Base-by-base conservation (phyloP, 495 filamentous ascomycete species). In the Lophiostoma macrostomum region DNA sequence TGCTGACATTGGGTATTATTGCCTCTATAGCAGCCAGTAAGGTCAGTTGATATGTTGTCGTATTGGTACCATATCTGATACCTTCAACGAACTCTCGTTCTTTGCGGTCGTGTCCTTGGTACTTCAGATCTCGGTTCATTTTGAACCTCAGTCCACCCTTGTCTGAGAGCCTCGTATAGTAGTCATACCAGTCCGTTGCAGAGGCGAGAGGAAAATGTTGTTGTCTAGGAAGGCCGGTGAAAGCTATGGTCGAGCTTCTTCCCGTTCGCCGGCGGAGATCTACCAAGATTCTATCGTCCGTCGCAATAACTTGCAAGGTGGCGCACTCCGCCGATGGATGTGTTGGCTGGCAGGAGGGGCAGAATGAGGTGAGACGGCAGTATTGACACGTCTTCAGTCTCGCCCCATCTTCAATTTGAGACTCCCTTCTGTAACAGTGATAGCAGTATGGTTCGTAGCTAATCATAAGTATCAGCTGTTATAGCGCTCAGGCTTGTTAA, bases 321-420 rank as follows among this genome's bases (percentile, higher is more conserved):
- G 41, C 41, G 24, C 41, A 44, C 41, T 44, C 41, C 41, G 41
- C 24, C 31, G 41, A 44, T 44, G 41, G 41, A 29, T 44, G 41
- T 27, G 41, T 44, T 44, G 28, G 41, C 41, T 27, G 41, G n/a
- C 41, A 44, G 24, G 41, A 44, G n/a, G 41, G 3, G 41, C 41
- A 44, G 24, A 44, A 44, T 16, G 24, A 44, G 41, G 41, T 44
- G 31, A 44, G 41, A 44, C 12, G 22, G 24, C 41, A 44, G 41
- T 4, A 44, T 44, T 25, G 41, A 16, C 41, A 44, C 13, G n/a
- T 27, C 4, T 44, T 44, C 24, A 44, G 16, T 27, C 19, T 44
- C 24, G 22, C 41, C 24, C 41, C 41, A 28, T 44, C 41, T 44
- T 30, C 41, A 29, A 44, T 23, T 44, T 44, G 41, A 29, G 24